Base-by-base conservation (phyloP, 2,329 filamentous ascomycete genomes). In the Reticulascus tulasneorum region DNA sequence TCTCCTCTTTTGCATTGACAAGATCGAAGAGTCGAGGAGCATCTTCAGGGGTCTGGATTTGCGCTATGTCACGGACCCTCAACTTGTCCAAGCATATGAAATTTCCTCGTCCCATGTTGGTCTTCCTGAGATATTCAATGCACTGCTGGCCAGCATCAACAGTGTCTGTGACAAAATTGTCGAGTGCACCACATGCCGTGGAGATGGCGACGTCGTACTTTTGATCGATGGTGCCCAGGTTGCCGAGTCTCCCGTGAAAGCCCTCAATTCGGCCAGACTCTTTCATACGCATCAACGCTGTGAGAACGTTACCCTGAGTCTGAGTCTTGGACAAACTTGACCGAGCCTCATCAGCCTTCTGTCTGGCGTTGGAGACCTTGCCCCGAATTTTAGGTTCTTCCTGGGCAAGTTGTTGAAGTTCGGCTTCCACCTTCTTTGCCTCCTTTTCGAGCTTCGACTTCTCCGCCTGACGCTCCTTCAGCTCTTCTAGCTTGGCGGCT, bases 181-280 rank as follows among this genome's bases (percentile, higher is more conserved):
- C 88, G 9, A 98, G 77, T 3, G 85, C 77, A 29, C 86, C 82
- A 49, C 93, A 97, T 9, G 93, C 94, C 0, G 93, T 98, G 1
- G 94, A 98, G 42, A 98, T 95, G n/a, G 93, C 93, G 27, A 98
- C 80, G 53, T 98, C 93, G 59, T 94, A 98, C 62, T 86, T 87
- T 56, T 86, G 75, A 52, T 98, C 90, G 48, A 98, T 98, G 1
- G 86, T 82, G 27, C 93, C 93, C 1, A 98, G 76, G 50, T 97
- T 96, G 9, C 93, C 94, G 5, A 98, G 79, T 21, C 93, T 82
- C 18, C 93, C 93, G 53, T 98, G 89, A 64, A 98, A 98, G 3
- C 94, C 93, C 53, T 96, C 90, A 46, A 98, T 94, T 58, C 93
- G 85, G 10, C 93, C 93, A 16, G 93, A 96, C 54, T 97, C 93